Evolutionary conservation across 345 rosid genomes (phyloP), one percentile per base, ranked within the genome.

Genomic region (Camelina neglecta): DNA sequence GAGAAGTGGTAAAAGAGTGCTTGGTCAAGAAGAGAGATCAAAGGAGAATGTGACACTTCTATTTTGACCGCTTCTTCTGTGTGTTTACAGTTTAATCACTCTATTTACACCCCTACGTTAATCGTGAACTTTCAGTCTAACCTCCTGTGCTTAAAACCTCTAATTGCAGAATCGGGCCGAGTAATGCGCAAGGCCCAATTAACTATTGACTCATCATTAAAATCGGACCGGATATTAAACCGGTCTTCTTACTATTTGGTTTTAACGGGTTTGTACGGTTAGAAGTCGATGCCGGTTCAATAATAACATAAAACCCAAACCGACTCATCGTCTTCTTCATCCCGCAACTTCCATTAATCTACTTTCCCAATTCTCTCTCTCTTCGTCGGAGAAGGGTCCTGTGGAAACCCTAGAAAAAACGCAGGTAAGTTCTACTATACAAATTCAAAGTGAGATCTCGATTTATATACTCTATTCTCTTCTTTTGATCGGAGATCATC

Each of bases 21-120:
- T 69, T 69, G 59, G 75, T 76, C 65, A 76, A 76, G 75, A 69
- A 3, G 80, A 62, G 80, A 63, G 13, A 76, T 48, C 11, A 18
- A 69, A 69, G 80, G 71, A 26, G 75, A 61, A 75, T 24, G 59
- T 76, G 61, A 60, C 68, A 21, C 59, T 23, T 59, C 26, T 26
- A 42, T 54, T 69, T 69, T 69, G 70, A 26, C 55, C 71, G 59
- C 44, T 76, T 76, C 75, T 69, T 61, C 8, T 31, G 69, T 60
- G 26, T 7, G 18, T 39, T 57, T 29, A 29, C 31, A 29, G 31
- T 29, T 26, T 7, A 35, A 35, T 35, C 38, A 7, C 38, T 35
- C 0, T 0, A 35, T 6, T 35, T 35, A 35, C 8, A 35, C 8
- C 38, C 36, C 0, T 36, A 18, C 18, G 18, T 18, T 18, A 18